Conservation (phyloP, 2,329 filamentous ascomycete species). For the Hymenoscyphus albidus region DNA sequence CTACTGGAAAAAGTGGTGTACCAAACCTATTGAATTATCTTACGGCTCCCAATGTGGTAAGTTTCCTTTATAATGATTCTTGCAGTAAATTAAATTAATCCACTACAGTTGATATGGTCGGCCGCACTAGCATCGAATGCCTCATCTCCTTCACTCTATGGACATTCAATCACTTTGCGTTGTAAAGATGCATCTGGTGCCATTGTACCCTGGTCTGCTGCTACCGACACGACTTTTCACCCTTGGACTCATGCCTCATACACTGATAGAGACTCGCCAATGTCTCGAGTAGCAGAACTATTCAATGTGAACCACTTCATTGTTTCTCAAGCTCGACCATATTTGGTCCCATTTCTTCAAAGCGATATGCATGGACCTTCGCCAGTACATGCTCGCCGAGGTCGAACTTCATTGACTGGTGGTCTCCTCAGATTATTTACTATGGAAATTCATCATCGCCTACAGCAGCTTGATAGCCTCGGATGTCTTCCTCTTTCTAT, state of each 20-base stretch:
- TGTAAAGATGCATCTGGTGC: constrained; percentile 60
- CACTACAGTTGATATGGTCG: constrained; percentile 53
- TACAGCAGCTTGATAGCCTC: constrained; percentile 76
- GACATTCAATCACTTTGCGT: constrained; percentile 49
- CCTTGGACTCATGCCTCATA: constrained; percentile 53
- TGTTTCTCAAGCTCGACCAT: constrained; percentile 85
- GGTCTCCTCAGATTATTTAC: constrained; percentile 66
- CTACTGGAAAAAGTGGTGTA: constrained; percentile 67
- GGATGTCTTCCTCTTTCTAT: constrained; percentile 66
- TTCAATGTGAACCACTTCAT: constrained; percentile 88
- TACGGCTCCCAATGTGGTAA: constrained; percentile 85
- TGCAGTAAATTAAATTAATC: background rate
- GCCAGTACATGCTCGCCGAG: constrained; percentile 55
- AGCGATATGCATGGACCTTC: constrained; percentile 76
- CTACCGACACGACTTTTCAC: constrained; percentile 47
- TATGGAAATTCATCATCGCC: constrained; percentile 73
- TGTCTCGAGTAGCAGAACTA: constrained; percentile 59
- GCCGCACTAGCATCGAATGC: constrained; percentile 57
- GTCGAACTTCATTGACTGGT: constrained; percentile 53
- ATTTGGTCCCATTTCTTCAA: constrained; percentile 79
- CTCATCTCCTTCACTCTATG: constrained; percentile 45
- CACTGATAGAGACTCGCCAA: constrained; percentile 53
- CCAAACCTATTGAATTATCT: constrained; percentile 88
- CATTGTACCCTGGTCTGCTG: constrained; percentile 56
- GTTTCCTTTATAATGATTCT: constrained; percentile 36